Evolutionary conservation across 2,329 filamentous ascomycete genomes (phyloP), one percentile per base, ranked within the genome.

Genomic region (Colletotrichum costaricense): DNA sequence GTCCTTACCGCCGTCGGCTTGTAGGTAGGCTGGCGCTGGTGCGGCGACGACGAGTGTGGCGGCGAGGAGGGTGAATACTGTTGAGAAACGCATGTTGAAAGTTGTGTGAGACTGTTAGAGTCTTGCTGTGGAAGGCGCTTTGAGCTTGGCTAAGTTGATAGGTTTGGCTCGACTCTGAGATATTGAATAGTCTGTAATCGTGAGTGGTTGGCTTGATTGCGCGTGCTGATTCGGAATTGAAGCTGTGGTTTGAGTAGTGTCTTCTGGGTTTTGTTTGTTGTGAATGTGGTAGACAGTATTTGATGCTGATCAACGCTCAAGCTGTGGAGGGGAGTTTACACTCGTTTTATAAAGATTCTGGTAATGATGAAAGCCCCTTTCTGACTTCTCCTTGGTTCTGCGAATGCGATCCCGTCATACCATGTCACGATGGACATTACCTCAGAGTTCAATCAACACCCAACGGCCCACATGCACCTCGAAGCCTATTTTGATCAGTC

Each of bases 291-390:
- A 56, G 14, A 7, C 5, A 35, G n/a, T 28, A 7, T n/a, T 8
- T 35, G 2, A 28, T 19, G 7, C 1, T 54, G 4, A 1, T 12
- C 19, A 5, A 4, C 0, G 19, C 2, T 0, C 2, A 1, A 1
- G n/a, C 0, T n/a, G 2, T 4, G 0, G 16, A 22, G 12, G 46
- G 46, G 14, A n/a, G 38, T 28, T 22, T 42, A 2, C 1, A 6
- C 3, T 1, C 14, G n/a, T 1, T 19, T 35, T 64, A 55, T 64
- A 64, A n/a, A 64, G 8, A 38, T 4, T 24, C 12, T 26, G 12
- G 16, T n/a, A 2, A 11, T 33, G 28, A 24, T 5, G 1, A 26
- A 5, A 55, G 2, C 38, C 19, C 26, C 59, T 6, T 1, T 19
- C 4, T 0, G 2, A 16, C 11, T n/a, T 33, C 26, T 8, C n/a